phyloP scores from a whole-genome alignment of 1,284 basidiomycete species.

The Dichomitus squalens region DNA sequence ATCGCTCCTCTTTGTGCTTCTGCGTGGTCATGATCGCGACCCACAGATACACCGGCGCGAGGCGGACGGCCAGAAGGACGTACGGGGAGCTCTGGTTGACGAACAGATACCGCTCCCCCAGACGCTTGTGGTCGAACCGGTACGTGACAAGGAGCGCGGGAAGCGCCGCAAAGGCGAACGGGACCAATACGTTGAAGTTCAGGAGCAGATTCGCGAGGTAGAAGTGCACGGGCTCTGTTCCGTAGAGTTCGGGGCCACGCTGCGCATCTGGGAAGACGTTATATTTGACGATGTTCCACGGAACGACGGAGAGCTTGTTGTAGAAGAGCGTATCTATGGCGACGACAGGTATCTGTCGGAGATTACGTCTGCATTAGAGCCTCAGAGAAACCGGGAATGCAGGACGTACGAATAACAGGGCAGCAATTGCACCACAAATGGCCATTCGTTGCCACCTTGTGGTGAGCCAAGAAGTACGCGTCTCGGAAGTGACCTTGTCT shows the following conservation, averaged over 20 bases:
- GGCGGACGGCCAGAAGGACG: conserved; percentile 72
- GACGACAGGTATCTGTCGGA: conserved; percentile 67
- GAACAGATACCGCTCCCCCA: conserved; percentile 62
- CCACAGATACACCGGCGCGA: conserved; percentile 92
- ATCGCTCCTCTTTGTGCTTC: conserved; percentile 96
- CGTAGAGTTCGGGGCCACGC: conserved; percentile 91
- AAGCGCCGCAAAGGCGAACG: conserved; percentile 79
- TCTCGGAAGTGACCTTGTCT: conserved; percentile 63
- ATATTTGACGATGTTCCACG: conserved; percentile 94
- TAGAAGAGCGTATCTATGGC: conserved; percentile 89
- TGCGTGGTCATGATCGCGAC: conserved; percentile 77
- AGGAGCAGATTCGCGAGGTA: conserved; percentile 87
- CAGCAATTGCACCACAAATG: conserved; percentile 57
- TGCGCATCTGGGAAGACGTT: conserved; percentile 84
- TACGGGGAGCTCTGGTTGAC: conserved; percentile 76
- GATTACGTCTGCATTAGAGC: not conserved
- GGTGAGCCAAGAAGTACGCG: conserved; percentile 56
- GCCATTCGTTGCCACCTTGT: conserved; percentile 67
- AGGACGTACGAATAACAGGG: conserved; percentile 66
- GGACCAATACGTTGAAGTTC: conserved; percentile 90
- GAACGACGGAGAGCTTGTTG: conserved; percentile 76
- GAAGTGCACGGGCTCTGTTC: conserved; percentile 85
- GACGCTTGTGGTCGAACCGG: conserved; percentile 73
- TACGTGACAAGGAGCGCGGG: conserved; percentile 84
- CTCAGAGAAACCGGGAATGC: not conserved